Evolutionary conservation across 2,329 filamentous ascomycete species (phyloP), one percentile per base, ranked within the genome.

Genomic region (Arthrobotrys conoides): DNA sequence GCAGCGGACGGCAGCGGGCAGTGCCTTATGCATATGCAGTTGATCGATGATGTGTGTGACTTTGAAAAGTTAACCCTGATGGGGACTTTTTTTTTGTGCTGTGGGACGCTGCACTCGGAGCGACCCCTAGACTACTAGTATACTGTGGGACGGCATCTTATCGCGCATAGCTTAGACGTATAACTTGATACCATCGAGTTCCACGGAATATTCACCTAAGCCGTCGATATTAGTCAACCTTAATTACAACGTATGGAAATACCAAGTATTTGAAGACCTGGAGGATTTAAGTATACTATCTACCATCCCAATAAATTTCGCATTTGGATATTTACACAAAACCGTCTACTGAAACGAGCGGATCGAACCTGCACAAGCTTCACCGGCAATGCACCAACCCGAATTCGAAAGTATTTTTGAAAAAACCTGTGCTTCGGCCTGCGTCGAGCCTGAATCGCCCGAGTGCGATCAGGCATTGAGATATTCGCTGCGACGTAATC

Each of bases 81-180:
- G 12, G 8, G n/a, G n/a, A 10, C 12, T 20, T 1, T 9, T 5
- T 38, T 6, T 6, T 38, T 10, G n/a, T n/a, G 9, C 36, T 57
- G 30, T 27, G n/a, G n/a, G 53, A 57, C 53, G 53, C n/a, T n/a
- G n/a, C n/a, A n/a, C n/a, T n/a, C n/a, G n/a, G n/a, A n/a, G n/a
- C n/a, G n/a, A n/a, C n/a, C n/a, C n/a, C n/a, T n/a, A n/a, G n/a
- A n/a, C n/a, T n/a, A n/a, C n/a, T n/a, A n/a, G n/a, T 10, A n/a
- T n/a, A 14, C 36, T 57, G 30, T 27, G n/a, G n/a, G 53, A 57
- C 53, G 53, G 53, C 53, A 57, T 38, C 27, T 57, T n/a, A n/a
- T n/a, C n/a, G n/a, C n/a, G 53, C 30, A 36, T 57, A 16, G 4
- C n/a, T 12, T 2, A 3, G 2, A 20, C 8, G 27, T 38, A 27